Base-by-base conservation (phyloP, 2,329 filamentous ascomycete species). In the Nannizziopsis arthrosporioides region DNA sequence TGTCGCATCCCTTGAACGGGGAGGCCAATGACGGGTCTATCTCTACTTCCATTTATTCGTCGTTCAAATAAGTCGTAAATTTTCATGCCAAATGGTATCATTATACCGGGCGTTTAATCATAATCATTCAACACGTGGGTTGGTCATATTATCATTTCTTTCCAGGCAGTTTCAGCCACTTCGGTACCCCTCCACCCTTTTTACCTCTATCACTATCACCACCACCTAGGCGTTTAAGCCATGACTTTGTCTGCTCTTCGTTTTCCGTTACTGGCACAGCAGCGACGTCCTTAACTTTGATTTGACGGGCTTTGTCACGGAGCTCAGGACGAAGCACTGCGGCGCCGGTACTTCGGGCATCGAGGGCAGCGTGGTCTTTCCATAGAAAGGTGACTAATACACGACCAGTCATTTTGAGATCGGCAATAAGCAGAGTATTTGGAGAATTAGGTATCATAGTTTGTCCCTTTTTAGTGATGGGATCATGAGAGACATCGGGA, bases 301-400 rank as follows among this genome's bases (percentile, higher is more conserved):
- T 69, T 50, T 81, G 75, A 60, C 76, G 76, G 1, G 85, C 86
- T 58, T 77, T 72, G 45, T 73, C 72, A 22, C 77, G 75, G 45
- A 82, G 72, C 19, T 78, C 75, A 37, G 69, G 63, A 53, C 77
- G 81, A 49, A 92, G 64, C 45, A 84, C 78, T 12, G 75, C 69
- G 18, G 66, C 68, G 27, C 55, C 58, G 42, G 73, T 73, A 51
- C 59, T 59, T 34, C 81, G 72, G 3, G 73, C 75, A 9, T 73
- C 68, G 1, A 68, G 58, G n/a, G 75, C 71, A 1, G 81, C 83
- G 34, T 65, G 71, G 41, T 81, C 75, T 15, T 80, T 77, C 85
- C 87, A 94, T 1, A 80, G 67, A 52, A 94, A 76, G 51, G 82
- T 90, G 38, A 95, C 70, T 7, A 94, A 70, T 30, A 89, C 81